Evolutionary conservation across 257 asterid species (phyloP), one percentile per base, ranked within the genome.

Genomic region (Avicennia marina): DNA sequence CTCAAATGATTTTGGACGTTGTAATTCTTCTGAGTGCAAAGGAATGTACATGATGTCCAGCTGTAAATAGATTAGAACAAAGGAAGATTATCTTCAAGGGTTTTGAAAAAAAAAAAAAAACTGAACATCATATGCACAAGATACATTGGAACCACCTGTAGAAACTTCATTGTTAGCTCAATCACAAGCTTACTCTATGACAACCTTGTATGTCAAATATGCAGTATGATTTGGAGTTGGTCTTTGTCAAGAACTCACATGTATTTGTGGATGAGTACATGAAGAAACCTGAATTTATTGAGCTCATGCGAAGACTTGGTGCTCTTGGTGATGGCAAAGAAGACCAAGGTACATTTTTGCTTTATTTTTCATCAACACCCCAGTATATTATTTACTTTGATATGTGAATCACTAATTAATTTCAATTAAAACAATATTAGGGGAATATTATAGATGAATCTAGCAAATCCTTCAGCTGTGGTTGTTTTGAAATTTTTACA

Each of bases 291-390:
- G 95, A 90, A 57, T 90, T 67, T 62, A 53, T 82, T 29, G 96
- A 90, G 45, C 98, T 90, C 65, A 90, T 90, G 98, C 75, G 95
- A 57, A 72, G 98, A 70, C 95, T 90, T 24, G 98, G 98, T 63
- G 98, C 96, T 16, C 56, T 90, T 66, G 98, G 96, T 54, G 96
- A 87, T 43, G 93, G 95, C 53, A 91, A 79, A 80, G 90, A 83
- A 10, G 98, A 89, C 64, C 82, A 62, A 26, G 78, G 96, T 86
- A 79, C 65, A 87, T 62, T 53, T 61, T 8, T 29, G 0, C 34
- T 29, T 29, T 29, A 8, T 29, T 29, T 29, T 29, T 29, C 4
- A n/a, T 4, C 8, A 8, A 29, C 6, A 43, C 42, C 21, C 32
- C 12, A 25, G 43, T 4, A 5, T 34, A 16, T 17, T 18, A 46